Evolutionary conservation across 1,139 yeast genomes (phyloP).

Genomic region (Diutina rugosa): DNA sequence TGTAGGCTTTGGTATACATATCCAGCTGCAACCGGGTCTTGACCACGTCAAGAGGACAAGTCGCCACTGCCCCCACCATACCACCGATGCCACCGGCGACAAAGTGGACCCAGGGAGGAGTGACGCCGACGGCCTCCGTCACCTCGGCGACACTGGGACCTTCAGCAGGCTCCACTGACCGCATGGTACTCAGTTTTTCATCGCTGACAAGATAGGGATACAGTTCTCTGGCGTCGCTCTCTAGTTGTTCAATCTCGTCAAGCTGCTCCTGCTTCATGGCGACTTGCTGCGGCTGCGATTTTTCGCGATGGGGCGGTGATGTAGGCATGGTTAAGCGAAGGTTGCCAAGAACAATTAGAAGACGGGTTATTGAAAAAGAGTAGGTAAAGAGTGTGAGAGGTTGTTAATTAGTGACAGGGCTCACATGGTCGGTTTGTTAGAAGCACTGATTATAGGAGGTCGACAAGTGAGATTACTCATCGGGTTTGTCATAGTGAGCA

Average conservation of each 20-base stretch:
- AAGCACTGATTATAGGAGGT: neutral
- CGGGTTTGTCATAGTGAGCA: too few relatives aligned
- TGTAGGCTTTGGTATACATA: slow-evolving; percentile 36
- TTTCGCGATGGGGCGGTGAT: slow-evolving; percentile 1
- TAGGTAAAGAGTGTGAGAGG: neutral
- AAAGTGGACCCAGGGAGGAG: slow-evolving; percentile 66
- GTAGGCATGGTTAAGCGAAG: neutral
- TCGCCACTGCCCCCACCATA: slow-evolving; percentile 90
- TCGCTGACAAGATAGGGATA: slow-evolving; percentile 57
- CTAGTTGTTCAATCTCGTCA: slow-evolving; percentile 17
- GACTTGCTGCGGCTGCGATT: neutral
- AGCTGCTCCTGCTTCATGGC: slow-evolving; percentile 2
- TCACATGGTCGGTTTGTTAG: neutral
- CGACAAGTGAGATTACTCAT: neutral
- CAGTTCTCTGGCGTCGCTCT: slow-evolving; percentile 45
- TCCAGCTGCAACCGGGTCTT: slow-evolving; percentile 92
- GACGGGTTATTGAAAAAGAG: neutral
- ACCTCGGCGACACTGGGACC: neutral
- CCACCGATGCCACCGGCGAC: slow-evolving; percentile 99
- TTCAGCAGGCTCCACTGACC: neutral
- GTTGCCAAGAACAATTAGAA: neutral
- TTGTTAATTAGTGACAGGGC: neutral
- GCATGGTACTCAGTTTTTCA: slow-evolving; percentile 39
- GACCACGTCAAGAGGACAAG: slow-evolving; percentile 93
- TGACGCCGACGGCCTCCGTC: neutral